Base-by-base conservation (phyloP, 73 alveolate genomes). In the Tetrahymena thermophila region DNA sequence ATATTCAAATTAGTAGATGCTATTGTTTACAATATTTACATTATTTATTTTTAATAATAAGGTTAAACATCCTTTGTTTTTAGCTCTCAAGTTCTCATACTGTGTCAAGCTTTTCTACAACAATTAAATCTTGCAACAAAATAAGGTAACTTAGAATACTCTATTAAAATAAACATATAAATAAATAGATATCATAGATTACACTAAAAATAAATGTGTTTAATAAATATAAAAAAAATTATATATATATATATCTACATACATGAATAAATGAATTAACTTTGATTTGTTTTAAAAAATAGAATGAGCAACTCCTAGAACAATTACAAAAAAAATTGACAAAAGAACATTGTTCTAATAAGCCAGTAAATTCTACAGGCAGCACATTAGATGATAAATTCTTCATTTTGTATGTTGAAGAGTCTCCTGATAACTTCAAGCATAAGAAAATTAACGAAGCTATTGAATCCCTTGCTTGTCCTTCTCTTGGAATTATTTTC, bases 21-120 rank as follows among this genome's bases (percentile, higher is more conserved):
- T 50, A 19, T 50, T 2, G 31, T 50, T 14, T 19, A 50, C 6
- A 50, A 50, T 71, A 23, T 71, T 19, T 71, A 19, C 23, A 71
- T 4, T 25, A 0, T 71, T 19, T 10, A 71, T 71, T 71, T 71
- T 19, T 71, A 71, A 5, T 23, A 19, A 25, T 23, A 7, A 71
- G 89, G 89, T 71, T 31, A 71, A 71, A 35, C 97, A 95, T 56
- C 97, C 97, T 55, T 44, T 95, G 19, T 95, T 95, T 71, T 55
- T 95, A 19, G 94, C 94, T 40, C 71, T 95, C 35, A 95, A 95
- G 94, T 95, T 95, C 94, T 85, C 95, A 0, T 10, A 50, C 14
- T 95, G 97, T 95, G 97, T 95, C 31, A 84, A 93, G n/a, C 93
- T 95, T 8, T 95, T 85, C 56, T 95, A 85, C 35, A 95, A 95